A percentile compares a stretch with the other conserved stretches of the same genome.
These are phyloP conservation scores for Cladosporium sp. DNA, from an alignment of 2,329 filamentous ascomycete genomes.

Conservation along the genomic window DNA sequence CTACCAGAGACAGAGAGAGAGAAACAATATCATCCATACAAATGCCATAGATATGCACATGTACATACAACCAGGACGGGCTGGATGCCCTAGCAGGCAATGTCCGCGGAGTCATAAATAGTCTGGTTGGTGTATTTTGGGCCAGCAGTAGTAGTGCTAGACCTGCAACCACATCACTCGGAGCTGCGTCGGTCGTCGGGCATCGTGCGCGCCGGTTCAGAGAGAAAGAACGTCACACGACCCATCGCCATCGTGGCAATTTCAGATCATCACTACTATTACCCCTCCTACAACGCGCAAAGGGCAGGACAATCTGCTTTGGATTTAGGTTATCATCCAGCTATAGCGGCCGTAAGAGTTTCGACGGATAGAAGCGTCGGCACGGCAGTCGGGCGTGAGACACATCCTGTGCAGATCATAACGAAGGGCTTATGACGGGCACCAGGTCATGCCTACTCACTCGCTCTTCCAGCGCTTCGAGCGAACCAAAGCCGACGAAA, in stretches of 20 bases:
- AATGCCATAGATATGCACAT: not conserved
- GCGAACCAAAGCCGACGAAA: not conserved
- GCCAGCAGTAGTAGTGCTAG: too few relatives aligned
- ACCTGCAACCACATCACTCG: too few relatives aligned
- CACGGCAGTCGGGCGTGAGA: not conserved
- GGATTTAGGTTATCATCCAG: not conserved
- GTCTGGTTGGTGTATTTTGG: too few relatives aligned
- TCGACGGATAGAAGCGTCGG: not conserved
- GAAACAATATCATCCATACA: too few relatives aligned
- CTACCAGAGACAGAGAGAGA: too few relatives aligned
- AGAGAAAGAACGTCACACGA: too few relatives aligned
- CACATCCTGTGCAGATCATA: not conserved
- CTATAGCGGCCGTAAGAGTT: not conserved
- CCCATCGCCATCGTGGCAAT: too few relatives aligned
- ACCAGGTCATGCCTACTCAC: not conserved
- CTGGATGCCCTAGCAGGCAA: not conserved
- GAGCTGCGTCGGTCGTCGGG: too few relatives aligned
- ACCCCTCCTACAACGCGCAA: too few relatives aligned
- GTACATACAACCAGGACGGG: not conserved
- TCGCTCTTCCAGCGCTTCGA: not conserved
- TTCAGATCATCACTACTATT: not conserved
- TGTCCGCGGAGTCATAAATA: not conserved
- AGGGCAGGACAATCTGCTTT: too few relatives aligned
- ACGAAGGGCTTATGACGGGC: not conserved
- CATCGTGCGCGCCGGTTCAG: too few relatives aligned